Conservation (phyloP, 257 asterid genomes). For the Solanum acaule region DNA sequence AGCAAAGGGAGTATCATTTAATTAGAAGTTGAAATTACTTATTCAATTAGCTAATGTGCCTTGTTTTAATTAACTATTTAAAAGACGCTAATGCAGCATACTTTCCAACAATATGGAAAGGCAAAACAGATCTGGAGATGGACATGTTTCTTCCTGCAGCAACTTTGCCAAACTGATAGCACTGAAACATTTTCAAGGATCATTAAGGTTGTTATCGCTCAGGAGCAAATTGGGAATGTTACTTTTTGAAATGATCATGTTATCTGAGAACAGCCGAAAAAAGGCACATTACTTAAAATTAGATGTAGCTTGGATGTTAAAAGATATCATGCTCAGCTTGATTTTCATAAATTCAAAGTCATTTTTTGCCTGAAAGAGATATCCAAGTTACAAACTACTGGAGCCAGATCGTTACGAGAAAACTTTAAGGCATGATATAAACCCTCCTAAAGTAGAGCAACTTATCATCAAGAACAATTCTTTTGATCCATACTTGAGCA, state of each 20-base stretch:
- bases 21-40: neutral
- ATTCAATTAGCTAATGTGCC: neutral
- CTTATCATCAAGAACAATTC: neutral
- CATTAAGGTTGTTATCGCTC: neutral
- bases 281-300: neutral
- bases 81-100: neutral
- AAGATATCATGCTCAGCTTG: neutral
- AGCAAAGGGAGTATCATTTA: neutral
- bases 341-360: neutral
- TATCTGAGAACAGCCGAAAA: neutral
- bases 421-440: neutral
- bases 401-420: neutral
- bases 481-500: neutral
- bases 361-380: neutral
- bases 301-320: neutral
- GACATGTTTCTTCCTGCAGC: neutral
- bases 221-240: neutral
- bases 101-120: neutral
- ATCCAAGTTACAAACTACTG: neutral
- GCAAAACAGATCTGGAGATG: neutral
- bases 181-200: neutral
- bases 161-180: neutral
- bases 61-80: neutral
- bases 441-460: neutral
- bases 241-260: neutral